These are phyloP conservation scores for Lipomyces sp. DNA, from an alignment of 805 yeast genomes.

Conservation along the genomic window DNA sequence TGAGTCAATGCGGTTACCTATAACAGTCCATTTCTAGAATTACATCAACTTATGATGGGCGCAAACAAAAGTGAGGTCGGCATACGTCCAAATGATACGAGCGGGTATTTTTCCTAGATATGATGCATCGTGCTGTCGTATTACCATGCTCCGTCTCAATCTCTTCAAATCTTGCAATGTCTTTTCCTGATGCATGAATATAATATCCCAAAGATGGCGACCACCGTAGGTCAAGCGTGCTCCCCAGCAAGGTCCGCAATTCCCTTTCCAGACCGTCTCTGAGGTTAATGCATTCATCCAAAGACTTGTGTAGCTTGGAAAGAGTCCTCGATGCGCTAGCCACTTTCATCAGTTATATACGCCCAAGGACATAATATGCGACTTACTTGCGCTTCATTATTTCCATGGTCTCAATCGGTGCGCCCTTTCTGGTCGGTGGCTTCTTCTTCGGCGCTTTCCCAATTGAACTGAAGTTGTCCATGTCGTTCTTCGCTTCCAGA, in stretches of 20 bases:
- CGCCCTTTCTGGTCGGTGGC: constrained; percentile 30
- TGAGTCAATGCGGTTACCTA: constrained; percentile 56
- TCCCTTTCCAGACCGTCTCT: constrained; percentile 40
- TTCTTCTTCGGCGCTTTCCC: constrained; percentile 30
- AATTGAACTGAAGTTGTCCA: constrained; percentile 31
- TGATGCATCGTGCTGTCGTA: constrained; percentile 21
- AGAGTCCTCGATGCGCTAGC: constrained; percentile 45
- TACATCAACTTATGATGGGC: neutral
- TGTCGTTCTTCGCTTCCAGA: constrained; percentile 40
- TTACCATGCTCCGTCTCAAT: constrained; percentile 22
- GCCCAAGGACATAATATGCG: neutral
- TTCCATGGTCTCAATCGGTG: constrained; percentile 35
- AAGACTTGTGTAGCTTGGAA: constrained; percentile 45
- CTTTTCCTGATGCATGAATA: constrained; percentile 49
- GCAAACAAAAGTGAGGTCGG: neutral
- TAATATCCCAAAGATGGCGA: constrained; percentile 55
- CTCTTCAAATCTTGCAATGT: constrained; percentile 22
- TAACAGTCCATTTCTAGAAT: constrained; percentile 51
- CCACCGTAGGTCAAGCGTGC: constrained; percentile 48
- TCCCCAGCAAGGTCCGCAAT: constrained; percentile 36
- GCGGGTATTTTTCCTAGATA: constrained; percentile 23
- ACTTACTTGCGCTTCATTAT: constrained; percentile 40
- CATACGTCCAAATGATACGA: constrained; percentile 27
- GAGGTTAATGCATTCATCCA: constrained; percentile 42
- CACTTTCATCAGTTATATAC: neutral